Conservation (phyloP, 176 grass and related monocot species). For the Saccharum spontaneum region DNA sequence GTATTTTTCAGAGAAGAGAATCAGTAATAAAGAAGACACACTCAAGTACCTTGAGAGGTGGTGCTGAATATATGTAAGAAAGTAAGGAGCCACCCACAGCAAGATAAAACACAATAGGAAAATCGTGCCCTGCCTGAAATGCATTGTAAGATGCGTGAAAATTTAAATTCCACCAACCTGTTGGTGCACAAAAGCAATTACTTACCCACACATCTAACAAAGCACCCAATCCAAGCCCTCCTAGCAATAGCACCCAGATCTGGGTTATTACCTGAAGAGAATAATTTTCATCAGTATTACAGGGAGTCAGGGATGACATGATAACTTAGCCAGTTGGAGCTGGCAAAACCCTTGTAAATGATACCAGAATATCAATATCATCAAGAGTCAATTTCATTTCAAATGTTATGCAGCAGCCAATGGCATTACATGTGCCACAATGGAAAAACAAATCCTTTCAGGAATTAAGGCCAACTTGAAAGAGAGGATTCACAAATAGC, state of each 20-base stretch:
- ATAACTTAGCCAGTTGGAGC: neutral
- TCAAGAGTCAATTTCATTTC: neutral
- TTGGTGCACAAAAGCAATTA: slow-evolving; percentile 2
- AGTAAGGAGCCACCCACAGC: slow-evolving; percentile 93
- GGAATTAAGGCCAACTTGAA: neutral
- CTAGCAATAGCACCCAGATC: slow-evolving; percentile 86
- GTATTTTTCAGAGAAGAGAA: neutral
- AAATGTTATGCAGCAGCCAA: neutral
- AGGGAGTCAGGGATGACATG: slow-evolving; percentile 2
- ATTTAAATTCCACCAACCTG: neutral
- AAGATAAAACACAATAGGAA: slow-evolving; percentile 90
- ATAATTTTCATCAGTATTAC: slow-evolving; percentile 21
- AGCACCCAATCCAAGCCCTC: slow-evolving; percentile 84
- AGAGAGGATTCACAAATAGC: neutral
- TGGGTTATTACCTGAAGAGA: slow-evolving; percentile 89
- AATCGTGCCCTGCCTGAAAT: slow-evolving; percentile 89
- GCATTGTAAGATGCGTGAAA: slow-evolving; percentile 30
- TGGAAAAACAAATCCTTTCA: neutral
- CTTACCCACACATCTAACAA: slow-evolving; percentile 95
- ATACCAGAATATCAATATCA: neutral
- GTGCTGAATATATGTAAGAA: slow-evolving; percentile 99
- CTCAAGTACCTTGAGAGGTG: slow-evolving; percentile 81
- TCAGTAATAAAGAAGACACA: slow-evolving; percentile 22
- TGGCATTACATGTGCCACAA: neutral
- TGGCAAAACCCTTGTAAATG: slow-evolving; percentile 15